Evolutionary conservation across 129 eudicot genomes (phyloP), one percentile per base, ranked within the genome.

Genomic region (Tanacetum coccineum): DNA sequence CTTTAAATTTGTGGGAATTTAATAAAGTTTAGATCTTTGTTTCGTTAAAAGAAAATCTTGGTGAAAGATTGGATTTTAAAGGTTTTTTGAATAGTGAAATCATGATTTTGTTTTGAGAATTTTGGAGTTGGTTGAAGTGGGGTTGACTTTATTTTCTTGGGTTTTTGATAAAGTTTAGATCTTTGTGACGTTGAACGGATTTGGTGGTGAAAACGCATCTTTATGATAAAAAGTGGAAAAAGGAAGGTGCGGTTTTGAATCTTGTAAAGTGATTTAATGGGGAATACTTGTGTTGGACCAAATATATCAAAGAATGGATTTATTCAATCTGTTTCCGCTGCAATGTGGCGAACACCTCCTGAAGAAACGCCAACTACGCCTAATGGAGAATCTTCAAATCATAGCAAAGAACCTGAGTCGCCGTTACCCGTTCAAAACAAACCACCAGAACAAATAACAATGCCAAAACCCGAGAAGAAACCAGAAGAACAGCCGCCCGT

Each of bases 201-300:
- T 26, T 46, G 15, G 49, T 32, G 71, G 28, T 22, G 8, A 67
- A 56, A 20, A 3, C 48, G 28, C 53, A 61, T 64, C 73, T 66
- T 39, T 46, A 64, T 55, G 50, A 59, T 69, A 20, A 64, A 60
- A 58, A 42, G 26, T 64, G 59, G 62, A n/a, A n/a, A n/a, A n/a
- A 60, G 48, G 48, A 19, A 52, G 60, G 56, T 26, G 39, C 28
- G 7, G 3, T 61, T 47, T 61, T 61, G 66, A 61, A 61, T 61
- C 44, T 73, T 45, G 72, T 54, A 17, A 58, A 71, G 39, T 56
- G 61, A 57, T 70, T 74, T 55, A 67, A 91, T 91, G 97, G 97
- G 97, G 70, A 91, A 91, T 64, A 85, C 90, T 81, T 91, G 97
- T 81, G 97, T 91, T 69, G 97, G 97, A 47, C 97, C 97, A 9